These are phyloP conservation scores for Hygrophorus pudorinus DNA, from an alignment of 768 basidiomycete species.

Conservation along the genomic window DNA sequence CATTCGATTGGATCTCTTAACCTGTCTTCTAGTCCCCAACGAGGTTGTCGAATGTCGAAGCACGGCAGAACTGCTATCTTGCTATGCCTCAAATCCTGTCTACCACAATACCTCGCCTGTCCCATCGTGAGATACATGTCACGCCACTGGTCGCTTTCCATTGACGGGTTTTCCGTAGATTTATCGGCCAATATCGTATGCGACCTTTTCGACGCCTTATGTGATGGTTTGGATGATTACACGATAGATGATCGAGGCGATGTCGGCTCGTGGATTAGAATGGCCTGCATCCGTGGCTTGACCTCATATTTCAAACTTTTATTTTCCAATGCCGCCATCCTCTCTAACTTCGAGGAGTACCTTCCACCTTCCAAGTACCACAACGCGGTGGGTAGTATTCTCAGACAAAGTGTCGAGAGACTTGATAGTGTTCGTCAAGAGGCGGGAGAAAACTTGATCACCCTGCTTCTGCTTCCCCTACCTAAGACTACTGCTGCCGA, in stretches of 20 bases:
- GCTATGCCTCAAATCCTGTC: conserved; percentile 41
- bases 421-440: conserved; percentile 84
- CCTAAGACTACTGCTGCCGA: conserved; percentile 31
- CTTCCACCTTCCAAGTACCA: conserved; percentile 52
- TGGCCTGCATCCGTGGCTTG: conserved; percentile 63
- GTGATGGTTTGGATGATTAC: conserved; percentile 82
- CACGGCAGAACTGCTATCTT: conserved; percentile 28
- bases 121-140: conserved; percentile 32
- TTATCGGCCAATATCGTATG: conserved; percentile 35
- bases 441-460: conserved; percentile 54
- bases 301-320: conserved; percentile 42
- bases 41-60: conserved; percentile 26
- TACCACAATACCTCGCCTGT: conserved; percentile 31
- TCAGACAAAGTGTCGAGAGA: conserved; percentile 87
- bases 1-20: neutral
- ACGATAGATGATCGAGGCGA: conserved; percentile 92
- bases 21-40: conserved; percentile 2
- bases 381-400: conserved; percentile 48
- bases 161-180: conserved; percentile 25
- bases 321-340: conserved; percentile 30
- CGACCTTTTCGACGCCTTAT: conserved; percentile 42
- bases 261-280: conserved; percentile 92
- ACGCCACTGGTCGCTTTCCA: neutral
- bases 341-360: conserved; percentile 44
- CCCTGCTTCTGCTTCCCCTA: conserved; percentile 36